phyloP scores from a whole-genome alignment of 768 basidiomycete species.

The Amanita subjunquillea region DNA sequence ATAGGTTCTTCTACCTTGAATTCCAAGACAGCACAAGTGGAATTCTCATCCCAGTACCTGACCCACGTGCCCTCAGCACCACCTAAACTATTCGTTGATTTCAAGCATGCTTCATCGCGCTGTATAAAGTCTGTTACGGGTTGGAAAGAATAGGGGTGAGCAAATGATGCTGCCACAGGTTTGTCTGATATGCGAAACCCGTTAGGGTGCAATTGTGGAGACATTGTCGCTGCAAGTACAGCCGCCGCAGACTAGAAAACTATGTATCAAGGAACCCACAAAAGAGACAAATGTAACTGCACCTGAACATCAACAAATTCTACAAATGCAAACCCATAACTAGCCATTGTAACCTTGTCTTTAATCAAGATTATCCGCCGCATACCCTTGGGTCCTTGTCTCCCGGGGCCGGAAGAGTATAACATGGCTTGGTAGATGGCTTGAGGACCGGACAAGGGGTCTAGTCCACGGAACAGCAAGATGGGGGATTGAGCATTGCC shows the following conservation, averaged over 20 bases:
- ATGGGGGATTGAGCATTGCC: constrained; percentile 77
- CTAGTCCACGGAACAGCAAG: constrained; percentile 84
- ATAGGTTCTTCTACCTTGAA: constrained; percentile 64
- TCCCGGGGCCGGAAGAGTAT: constrained; percentile 66
- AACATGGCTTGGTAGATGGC: constrained; percentile 81
- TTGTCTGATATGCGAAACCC: constrained; percentile 88
- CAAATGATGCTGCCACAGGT: constrained; percentile 88
- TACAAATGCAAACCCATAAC: constrained; percentile 92
- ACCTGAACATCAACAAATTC: constrained; percentile 85
- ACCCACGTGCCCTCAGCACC: constrained; percentile 68
- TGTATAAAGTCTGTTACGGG: constrained; percentile 64
- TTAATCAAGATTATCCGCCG: constrained; percentile 81
- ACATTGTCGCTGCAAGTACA: constrained; percentile 81
- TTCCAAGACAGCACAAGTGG: constrained; percentile 64
- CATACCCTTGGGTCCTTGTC: constrained; percentile 80
- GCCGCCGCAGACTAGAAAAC: constrained; percentile 62
- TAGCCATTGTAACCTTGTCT: constrained; percentile 78
- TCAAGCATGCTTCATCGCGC: constrained; percentile 68
- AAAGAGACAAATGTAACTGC: constrained; percentile 2
- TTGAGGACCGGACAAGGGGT: constrained; percentile 78
- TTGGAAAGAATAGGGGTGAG: constrained; percentile 85
- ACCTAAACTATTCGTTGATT: constrained; percentile 58
- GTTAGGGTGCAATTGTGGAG: constrained; percentile 77
- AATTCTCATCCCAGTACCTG: constrained; percentile 88
- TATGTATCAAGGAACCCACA: constrained; percentile 7